Evolutionary conservation across 371 early-diverging fungal species (phyloP).

Genomic region (Mortierella sp.): DNA sequence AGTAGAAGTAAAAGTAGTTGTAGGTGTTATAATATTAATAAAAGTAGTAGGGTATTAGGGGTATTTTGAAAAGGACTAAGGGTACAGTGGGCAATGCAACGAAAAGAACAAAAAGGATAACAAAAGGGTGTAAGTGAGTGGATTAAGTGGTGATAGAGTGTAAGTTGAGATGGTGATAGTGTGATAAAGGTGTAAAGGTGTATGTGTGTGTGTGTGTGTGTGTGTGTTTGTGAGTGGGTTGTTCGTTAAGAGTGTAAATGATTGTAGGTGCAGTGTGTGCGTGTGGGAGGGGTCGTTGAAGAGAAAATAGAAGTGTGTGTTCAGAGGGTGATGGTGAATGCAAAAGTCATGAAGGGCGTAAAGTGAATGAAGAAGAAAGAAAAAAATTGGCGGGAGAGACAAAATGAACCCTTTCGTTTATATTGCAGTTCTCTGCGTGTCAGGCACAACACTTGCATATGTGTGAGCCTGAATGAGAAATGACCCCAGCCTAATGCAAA

Average conservation of each 20-base stretch:
- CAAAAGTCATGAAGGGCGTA: background rate
- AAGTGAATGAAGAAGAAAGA: slow-evolving; percentile 2
- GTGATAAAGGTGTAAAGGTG: background rate
- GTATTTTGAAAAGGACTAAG: background rate
- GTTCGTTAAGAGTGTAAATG: background rate
- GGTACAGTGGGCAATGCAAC: background rate
- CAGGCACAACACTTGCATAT: background rate
- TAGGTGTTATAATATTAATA: background rate
- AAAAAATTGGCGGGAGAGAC: slow-evolving; percentile 18
- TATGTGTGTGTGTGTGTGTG: background rate
- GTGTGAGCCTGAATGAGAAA: background rate
- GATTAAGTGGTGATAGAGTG: slow-evolving; percentile 1
- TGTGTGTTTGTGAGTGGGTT: background rate
- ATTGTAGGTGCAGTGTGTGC: background rate
- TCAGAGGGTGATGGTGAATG: background rate
- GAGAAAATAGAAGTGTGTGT: background rate
- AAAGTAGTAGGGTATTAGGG: background rate
- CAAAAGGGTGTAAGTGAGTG: background rate
- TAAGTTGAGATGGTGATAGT: background rate
- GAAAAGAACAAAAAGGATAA: background rate
- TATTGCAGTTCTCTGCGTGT: background rate
- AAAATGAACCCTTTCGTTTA: background rate
- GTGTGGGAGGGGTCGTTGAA: background rate
- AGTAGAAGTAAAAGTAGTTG: background rate
- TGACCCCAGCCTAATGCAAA: slow-evolving; percentile 3